Evolutionary conservation across 805 yeast species (phyloP).

Genomic region (Myxozyma sirexii): DNA sequence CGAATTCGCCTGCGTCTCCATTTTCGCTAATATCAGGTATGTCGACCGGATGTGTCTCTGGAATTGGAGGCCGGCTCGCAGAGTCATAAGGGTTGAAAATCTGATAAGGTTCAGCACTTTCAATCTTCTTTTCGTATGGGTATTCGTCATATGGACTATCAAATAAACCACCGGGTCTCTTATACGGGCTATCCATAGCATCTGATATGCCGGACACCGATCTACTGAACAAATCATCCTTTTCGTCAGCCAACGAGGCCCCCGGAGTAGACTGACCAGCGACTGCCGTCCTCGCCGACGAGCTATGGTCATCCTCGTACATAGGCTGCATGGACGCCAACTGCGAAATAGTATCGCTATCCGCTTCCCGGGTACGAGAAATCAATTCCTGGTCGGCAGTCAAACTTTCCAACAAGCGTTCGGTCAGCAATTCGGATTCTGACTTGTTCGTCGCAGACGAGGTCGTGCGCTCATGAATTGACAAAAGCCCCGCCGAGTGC

Average conservation of each 20-base stretch:
- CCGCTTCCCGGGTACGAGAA: neutral
- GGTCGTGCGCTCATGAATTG: slow-evolving; percentile 14
- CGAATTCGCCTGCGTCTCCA: too few relatives aligned
- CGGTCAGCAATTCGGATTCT: slow-evolving; percentile 26
- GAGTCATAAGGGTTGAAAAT: neutral
- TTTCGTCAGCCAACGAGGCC: neutral
- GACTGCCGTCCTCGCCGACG: neutral
- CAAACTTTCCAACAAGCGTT: slow-evolving; percentile 13
- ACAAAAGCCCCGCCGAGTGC: neutral
- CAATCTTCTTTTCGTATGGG: neutral
- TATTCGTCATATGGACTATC: neutral
- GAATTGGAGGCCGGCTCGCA: neutral
- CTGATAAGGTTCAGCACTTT: neutral
- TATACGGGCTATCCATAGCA: neutral
- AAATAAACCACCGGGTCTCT: neutral
- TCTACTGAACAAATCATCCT: neutral
- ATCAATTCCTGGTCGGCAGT: slow-evolving; percentile 1
- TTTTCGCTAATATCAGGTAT: neutral
- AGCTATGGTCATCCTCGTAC: neutral
- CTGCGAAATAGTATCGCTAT: neutral
- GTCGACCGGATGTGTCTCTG: neutral
- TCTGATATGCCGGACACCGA: neutral
- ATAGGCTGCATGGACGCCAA: neutral
- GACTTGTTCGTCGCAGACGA: slow-evolving; percentile 16
- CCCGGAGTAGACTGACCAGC: neutral